Evolutionary conservation across 305 asterid species (phyloP).

Genomic region (Fraxinus nigra): DNA sequence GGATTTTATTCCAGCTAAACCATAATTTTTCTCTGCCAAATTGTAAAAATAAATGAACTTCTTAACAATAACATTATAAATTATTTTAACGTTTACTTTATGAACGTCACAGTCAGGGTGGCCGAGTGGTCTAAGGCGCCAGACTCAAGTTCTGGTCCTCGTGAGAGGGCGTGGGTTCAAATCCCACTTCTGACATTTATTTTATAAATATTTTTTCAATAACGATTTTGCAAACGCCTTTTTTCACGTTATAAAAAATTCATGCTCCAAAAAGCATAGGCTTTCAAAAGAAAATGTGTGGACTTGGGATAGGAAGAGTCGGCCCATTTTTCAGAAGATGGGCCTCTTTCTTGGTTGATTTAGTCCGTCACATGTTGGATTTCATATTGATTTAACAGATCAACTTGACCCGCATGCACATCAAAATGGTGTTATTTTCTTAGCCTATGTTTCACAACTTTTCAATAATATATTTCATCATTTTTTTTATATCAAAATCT

Average conservation of each 20-base stretch:
- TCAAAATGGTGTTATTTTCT: too few relatives aligned
- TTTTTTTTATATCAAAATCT: too few relatives aligned
- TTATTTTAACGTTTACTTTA: too few relatives aligned
- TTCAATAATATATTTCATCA: too few relatives aligned
- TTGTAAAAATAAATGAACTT: too few relatives aligned
- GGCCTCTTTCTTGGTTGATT: not conserved
- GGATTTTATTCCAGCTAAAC: too few relatives aligned
- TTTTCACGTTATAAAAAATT: not conserved
- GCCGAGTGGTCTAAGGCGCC: conserved; percentile 90
- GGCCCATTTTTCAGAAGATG: not conserved
- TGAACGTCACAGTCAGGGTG: conserved; percentile 60
- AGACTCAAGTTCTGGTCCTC: conserved; percentile 77
- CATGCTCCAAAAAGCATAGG: not conserved
- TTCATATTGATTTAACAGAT: not conserved
- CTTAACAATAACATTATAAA: too few relatives aligned
- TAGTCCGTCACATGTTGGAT: not conserved
- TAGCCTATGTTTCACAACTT: too few relatives aligned
- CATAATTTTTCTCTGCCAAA: too few relatives aligned
- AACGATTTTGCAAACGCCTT: not conserved
- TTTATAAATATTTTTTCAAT: not conserved
- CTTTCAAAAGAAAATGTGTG: too few relatives aligned
- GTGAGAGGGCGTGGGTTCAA: conserved; percentile 70
- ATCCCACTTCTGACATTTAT: conserved; percentile 35
- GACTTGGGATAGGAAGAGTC: not conserved
- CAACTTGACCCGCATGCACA: too few relatives aligned